These are phyloP conservation scores for Imleria badia DNA, from an alignment of 768 basidiomycete species.

Conservation along the genomic window DNA sequence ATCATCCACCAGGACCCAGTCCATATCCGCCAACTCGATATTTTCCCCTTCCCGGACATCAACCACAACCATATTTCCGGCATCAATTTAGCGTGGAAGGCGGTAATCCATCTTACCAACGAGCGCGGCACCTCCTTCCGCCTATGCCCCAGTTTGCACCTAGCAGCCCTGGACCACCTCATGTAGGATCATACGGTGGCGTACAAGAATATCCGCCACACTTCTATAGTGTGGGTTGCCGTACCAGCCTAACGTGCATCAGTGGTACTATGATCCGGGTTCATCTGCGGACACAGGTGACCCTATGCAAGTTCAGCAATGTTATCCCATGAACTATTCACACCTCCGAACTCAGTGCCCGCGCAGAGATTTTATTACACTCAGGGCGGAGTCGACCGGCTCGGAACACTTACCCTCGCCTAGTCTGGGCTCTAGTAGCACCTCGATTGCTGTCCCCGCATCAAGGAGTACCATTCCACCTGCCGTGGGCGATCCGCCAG, in stretches of 20 bases:
- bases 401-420: constrained; percentile 11
- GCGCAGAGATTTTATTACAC: constrained; percentile 23
- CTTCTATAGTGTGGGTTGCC: too few species aligned
- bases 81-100: constrained; percentile 38
- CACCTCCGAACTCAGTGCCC: constrained; percentile 13
- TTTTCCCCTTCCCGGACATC: constrained; percentile 37
- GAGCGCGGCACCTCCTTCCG: constrained; percentile 18
- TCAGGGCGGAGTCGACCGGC: constrained; percentile 15
- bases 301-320: constrained; percentile 32
- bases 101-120: constrained; percentile 26
- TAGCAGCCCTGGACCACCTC: constrained; percentile 17
- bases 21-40: constrained; percentile 43
- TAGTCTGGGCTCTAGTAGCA: neutral
- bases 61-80: constrained; percentile 39
- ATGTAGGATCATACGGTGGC: constrained; percentile 20
- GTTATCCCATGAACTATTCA: constrained; percentile 34
- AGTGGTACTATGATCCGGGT: constrained; percentile 49
- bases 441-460: neutral
- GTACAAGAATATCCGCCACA: constrained; percentile 15
- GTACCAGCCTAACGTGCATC: constrained; percentile 39
- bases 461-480: neutral
- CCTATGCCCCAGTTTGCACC: constrained; percentile 25
- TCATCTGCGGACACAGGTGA: constrained; percentile 16
- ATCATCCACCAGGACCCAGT: constrained; percentile 34
- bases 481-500: neutral